phyloP scores from a whole-genome alignment of 371 early-diverging fungal species.

The Umbelopsis sp. region DNA sequence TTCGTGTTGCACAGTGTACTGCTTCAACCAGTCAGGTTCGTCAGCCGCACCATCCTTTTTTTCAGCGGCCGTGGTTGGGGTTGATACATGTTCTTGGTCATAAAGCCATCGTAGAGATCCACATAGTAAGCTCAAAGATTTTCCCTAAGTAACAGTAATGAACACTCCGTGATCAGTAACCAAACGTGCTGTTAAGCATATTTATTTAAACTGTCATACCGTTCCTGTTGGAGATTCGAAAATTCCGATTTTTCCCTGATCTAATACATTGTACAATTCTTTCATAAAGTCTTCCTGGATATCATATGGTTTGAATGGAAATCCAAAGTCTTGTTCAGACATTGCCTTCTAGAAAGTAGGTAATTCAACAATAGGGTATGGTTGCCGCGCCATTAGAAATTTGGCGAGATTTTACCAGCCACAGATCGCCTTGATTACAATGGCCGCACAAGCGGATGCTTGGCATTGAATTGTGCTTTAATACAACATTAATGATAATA shows the following conservation, averaged over 20 bases:
- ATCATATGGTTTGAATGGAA: constrained; percentile 75
- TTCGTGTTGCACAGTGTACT: constrained; percentile 28
- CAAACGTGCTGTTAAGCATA: background rate
- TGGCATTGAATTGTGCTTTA: background rate
- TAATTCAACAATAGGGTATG: background rate
- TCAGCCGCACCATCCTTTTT: constrained; percentile 17
- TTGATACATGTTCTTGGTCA: constrained; percentile 43
- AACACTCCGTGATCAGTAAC: background rate
- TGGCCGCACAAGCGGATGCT: background rate
- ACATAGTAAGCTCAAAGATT: constrained; percentile 86
- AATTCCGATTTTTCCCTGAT: constrained; percentile 74
- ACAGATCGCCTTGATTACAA: background rate
- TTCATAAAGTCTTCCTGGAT: constrained; percentile 87
- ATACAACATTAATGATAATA: background rate
- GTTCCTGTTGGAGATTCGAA: constrained; percentile 95
- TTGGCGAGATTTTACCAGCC: background rate
- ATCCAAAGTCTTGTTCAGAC: constrained; percentile 48
- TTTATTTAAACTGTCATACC: constrained; percentile 37
- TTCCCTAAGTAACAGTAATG: constrained; percentile 57
- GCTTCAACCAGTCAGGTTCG: constrained; percentile 53
- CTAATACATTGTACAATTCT: constrained; percentile 67
- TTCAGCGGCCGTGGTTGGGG: constrained; percentile 16
- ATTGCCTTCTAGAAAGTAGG: background rate
- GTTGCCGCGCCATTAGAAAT: background rate
- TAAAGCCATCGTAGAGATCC: constrained; percentile 83